Evolutionary conservation across 208 protist species (phyloP).

Genomic region (Trypanosoma rangeli): DNA sequence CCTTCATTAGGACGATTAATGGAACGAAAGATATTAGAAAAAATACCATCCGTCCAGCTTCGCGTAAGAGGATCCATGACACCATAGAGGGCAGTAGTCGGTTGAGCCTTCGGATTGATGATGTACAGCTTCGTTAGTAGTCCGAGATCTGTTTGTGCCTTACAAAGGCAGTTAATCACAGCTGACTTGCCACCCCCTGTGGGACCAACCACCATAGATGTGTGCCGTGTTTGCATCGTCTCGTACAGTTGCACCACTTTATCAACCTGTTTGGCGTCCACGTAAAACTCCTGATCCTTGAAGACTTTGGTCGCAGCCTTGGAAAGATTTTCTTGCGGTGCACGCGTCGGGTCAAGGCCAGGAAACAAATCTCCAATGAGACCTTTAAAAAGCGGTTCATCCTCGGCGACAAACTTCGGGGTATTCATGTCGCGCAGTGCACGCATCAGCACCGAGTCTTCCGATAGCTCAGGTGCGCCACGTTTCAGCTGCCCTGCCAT

Average conservation of each 20-base stretch:
- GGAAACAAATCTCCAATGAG: constrained; percentile 99
- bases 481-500: constrained; percentile 99
- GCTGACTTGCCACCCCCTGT: constrained; percentile 98
- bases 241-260: constrained; percentile 99
- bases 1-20: constrained; percentile 92
- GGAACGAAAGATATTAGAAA: constrained; percentile 98
- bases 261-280: constrained; percentile 94
- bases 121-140: constrained; percentile 93
- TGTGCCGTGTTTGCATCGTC: constrained; percentile 98
- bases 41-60: constrained; percentile 99
- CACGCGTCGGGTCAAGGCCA: constrained; percentile 93
- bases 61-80: constrained; percentile 98
- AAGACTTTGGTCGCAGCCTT: constrained; percentile 92
- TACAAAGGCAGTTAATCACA: constrained; percentile 95
- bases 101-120: constrained; percentile 98
- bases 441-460: constrained; percentile 98
- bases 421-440: constrained; percentile 99
- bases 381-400: constrained; percentile 98
- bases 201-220: constrained; percentile 98
- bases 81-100: constrained; percentile 97
- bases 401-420: constrained; percentile 99
- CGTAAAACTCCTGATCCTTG: constrained; percentile 67
- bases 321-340: constrained; percentile 94
- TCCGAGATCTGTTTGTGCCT: constrained; percentile 93
- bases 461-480: constrained; percentile 89